Evolutionary conservation across 495 filamentous ascomycete genomes (phyloP).

Genomic region (Penicillium lagena): DNA sequence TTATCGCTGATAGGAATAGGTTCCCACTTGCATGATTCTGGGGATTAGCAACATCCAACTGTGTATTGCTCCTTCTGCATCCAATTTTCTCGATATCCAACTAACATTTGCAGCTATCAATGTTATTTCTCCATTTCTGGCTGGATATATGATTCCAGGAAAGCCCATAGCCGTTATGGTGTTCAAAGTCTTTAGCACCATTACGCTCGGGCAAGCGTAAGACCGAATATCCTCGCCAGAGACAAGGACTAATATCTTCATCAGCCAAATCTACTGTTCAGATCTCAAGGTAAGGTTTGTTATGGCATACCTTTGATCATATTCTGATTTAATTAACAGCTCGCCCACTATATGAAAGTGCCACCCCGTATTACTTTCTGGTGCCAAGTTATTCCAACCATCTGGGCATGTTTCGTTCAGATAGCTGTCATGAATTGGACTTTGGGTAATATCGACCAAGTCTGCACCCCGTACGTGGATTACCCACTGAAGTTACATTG

Average conservation of each 20-base stretch:
- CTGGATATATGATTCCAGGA: slow-evolving; percentile 57
- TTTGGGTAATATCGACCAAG: slow-evolving; percentile 47
- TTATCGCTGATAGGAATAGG: slow-evolving; percentile 1
- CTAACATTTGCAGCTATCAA: slow-evolving; percentile 41
- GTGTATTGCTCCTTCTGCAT: slow-evolving; percentile 2
- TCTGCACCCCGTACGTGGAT: slow-evolving; percentile 47
- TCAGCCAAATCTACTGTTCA: slow-evolving; percentile 10
- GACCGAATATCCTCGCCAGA: not conserved
- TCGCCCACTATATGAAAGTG: slow-evolving; percentile 62
- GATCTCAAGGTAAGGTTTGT: slow-evolving; percentile 12
- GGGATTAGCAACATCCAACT: slow-evolving; percentile 50
- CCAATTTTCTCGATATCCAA: not conserved
- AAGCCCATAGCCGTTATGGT: slow-evolving; percentile 56
- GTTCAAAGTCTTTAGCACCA: slow-evolving; percentile 63
- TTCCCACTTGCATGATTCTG: slow-evolving; percentile 32
- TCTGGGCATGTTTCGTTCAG: slow-evolving; percentile 54
- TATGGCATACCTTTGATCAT: not conserved
- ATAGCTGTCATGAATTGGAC: slow-evolving; percentile 53
- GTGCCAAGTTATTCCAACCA: slow-evolving; percentile 54
- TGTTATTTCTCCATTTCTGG: slow-evolving; percentile 56
- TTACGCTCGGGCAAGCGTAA: slow-evolving; percentile 45
- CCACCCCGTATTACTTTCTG: slow-evolving; percentile 58
- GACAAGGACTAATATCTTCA: not conserved
- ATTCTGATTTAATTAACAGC: slow-evolving; percentile 37
- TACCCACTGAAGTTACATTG: slow-evolving; percentile 1